Evolutionary conservation across 2,329 filamentous ascomycete genomes (phyloP).

Genomic region (Didymella pinodella): DNA sequence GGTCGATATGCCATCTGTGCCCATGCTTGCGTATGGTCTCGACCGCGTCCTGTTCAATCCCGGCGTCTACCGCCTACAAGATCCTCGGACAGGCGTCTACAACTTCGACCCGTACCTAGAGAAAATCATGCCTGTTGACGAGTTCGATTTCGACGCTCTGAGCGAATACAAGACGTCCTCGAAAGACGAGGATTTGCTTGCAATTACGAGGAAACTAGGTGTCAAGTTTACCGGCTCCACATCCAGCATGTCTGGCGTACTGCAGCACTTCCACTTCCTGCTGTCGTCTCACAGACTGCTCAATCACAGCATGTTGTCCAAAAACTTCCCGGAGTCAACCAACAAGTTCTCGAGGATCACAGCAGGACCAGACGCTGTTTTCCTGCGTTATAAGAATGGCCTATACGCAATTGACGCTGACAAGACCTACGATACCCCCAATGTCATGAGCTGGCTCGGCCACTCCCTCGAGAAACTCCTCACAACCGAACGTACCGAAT

Average conservation of each 20-base stretch:
- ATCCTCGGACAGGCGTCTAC: constrained; percentile 84
- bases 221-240: constrained; percentile 94
- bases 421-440: constrained; percentile 86
- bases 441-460: constrained; percentile 87
- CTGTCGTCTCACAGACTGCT: constrained; percentile 83
- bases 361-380: constrained; percentile 75
- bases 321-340: constrained; percentile 68
- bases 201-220: constrained; percentile 69
- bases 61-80: constrained; percentile 88
- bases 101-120: constrained; percentile 97
- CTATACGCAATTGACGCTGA: constrained; percentile 95
- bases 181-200: constrained; percentile 75
- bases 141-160: constrained; percentile 91
- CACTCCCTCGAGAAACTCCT: constrained; percentile 97
- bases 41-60: constrained; percentile 93
- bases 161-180: constrained; percentile 92
- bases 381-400: constrained; percentile 82
- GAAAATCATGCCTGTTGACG: constrained; percentile 87
- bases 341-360: constrained; percentile 74
- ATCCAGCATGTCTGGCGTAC: constrained; percentile 89
- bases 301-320: constrained; percentile 71
- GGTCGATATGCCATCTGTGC: constrained; percentile 62
- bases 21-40: constrained; percentile 74
- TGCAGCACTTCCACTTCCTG: constrained; percentile 92
- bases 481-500: constrained; percentile 81